A percentile compares a stretch with the other conserved stretches of the same genome.
phyloP scores from a whole-genome alignment of 306 rosid genomes.

The Dryas drummondii region DNA sequence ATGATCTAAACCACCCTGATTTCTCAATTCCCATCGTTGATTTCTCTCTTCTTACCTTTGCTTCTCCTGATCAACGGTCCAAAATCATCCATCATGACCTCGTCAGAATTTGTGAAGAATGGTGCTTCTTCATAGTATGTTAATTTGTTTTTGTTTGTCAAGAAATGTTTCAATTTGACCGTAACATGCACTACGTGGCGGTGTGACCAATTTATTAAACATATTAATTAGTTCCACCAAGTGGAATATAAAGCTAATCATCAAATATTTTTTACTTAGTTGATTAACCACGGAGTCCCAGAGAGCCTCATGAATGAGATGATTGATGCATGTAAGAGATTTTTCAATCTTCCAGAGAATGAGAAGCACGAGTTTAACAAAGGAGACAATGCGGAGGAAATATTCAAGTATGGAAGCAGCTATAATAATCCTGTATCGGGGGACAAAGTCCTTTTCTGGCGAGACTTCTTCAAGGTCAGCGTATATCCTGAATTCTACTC shows the following conservation, averaged over 20 bases:
- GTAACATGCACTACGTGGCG: too few relatives aligned
- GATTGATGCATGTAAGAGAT: conserved; percentile 14
- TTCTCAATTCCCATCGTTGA: conserved; percentile 38
- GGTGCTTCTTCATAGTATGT: conserved; percentile 43
- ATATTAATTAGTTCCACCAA: too few relatives aligned
- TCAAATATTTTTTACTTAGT: conserved; percentile 1
- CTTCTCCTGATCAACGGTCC: conserved; percentile 19
- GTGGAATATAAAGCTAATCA: too few relatives aligned
- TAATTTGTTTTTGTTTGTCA: too few relatives aligned
- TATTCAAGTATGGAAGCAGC: conserved; percentile 48
- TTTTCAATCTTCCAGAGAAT: conserved; percentile 18
- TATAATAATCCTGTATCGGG: conserved; percentile 24
- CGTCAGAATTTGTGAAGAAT: conserved; percentile 32
- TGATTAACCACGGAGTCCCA: conserved; percentile 33
- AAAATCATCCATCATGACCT: conserved; percentile 27
- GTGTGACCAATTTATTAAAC: too few relatives aligned
- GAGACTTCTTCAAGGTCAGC: conserved; percentile 50
- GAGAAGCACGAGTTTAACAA: conserved; percentile 12
- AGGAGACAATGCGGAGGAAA: background rate
- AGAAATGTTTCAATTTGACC: too few relatives aligned
- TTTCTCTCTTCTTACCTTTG: conserved; percentile 26
- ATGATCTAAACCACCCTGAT: conserved; percentile 42
- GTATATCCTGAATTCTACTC: conserved; percentile 49
- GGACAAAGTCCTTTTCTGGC: conserved; percentile 48
- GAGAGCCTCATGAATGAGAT: conserved; percentile 31